Base-by-base conservation (phyloP, 2,329 filamentous ascomycete genomes). In the Ascosphaera pollenicola region DNA sequence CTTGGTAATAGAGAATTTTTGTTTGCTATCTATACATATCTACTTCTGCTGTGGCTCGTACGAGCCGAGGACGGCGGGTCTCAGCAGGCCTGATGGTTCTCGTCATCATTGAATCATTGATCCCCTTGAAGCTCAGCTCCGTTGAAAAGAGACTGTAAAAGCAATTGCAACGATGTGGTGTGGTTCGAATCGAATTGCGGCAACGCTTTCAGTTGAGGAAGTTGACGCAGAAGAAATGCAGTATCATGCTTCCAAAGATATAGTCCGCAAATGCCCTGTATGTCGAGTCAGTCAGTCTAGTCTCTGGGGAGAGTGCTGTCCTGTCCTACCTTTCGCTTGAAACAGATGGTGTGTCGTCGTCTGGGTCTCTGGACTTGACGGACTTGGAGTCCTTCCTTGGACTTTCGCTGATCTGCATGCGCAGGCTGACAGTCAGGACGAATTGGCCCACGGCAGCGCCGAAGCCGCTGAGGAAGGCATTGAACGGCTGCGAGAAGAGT, bases 161-260 rank as follows among this genome's bases (percentile, higher is more conserved):
- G n/a, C n/a, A 13, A 32, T 13, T 32, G 6, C 10, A 32, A 5
- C 21, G 10, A 5, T 10, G 21, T 24, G 10, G 21, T 24, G 21
- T 10, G 4, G 21, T 24, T 24, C 11, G 30, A 7, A 32, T 32
- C 6, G 11, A 7, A 13, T 32, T 15, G 10, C n/a, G 11, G 30
- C 10, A 32, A 32, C n/a, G 30, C 5, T 32, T 32, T 66, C 68
- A 98, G 70, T 98, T 98, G 66, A 98, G 95, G 61, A 98, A 98
- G 70, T 98, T 98, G 57, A 95, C 75, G 62, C 85, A 94, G 69
- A 98, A 98, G 65, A 95, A 93, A 65, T 98, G 89, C 58, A 95
- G 64, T 56, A 95, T 82, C 57, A 98, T 59, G 59, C 85, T 94
- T 56, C 87, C 89, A 50, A 94, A 82, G 43, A 98, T 69, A 55